phyloP scores from a whole-genome alignment of 768 basidiomycete species.

The Suillus spraguei region DNA sequence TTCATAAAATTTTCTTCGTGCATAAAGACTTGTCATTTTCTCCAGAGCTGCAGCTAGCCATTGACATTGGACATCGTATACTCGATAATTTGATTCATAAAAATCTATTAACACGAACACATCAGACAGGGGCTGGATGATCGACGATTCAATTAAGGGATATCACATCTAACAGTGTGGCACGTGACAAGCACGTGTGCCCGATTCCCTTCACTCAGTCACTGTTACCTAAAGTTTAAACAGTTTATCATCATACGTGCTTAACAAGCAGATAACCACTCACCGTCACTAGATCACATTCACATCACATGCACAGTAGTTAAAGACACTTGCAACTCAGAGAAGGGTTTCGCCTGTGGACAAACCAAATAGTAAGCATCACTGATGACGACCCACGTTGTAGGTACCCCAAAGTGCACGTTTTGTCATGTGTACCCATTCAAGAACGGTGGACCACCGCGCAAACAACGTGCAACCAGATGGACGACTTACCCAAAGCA shows the following conservation, averaged over 20 bases:
- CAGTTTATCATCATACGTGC: too few species aligned
- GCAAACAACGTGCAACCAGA: background rate
- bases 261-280: too few species aligned
- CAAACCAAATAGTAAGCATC: background rate
- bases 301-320: background rate
- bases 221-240: too few species aligned
- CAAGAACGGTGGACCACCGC: background rate
- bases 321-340: background rate
- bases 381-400: background rate
- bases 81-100: background rate
- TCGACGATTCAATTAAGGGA: background rate
- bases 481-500: slow-evolving; percentile 67
- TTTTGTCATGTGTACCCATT: background rate
- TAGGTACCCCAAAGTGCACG: background rate
- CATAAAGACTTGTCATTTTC: background rate
- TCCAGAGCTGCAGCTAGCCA: background rate
- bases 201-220: too few species aligned
- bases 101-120: background rate
- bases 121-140: background rate
- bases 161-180: too few species aligned
- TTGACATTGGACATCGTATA: background rate
- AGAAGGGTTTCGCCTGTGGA: slow-evolving; percentile 5
- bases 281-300: too few species aligned
- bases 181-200: too few species aligned
- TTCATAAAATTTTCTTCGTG: background rate